These are phyloP conservation scores for Sutorius australiensis DNA, from an alignment of 768 basidiomycete genomes.

Conservation along the genomic window DNA sequence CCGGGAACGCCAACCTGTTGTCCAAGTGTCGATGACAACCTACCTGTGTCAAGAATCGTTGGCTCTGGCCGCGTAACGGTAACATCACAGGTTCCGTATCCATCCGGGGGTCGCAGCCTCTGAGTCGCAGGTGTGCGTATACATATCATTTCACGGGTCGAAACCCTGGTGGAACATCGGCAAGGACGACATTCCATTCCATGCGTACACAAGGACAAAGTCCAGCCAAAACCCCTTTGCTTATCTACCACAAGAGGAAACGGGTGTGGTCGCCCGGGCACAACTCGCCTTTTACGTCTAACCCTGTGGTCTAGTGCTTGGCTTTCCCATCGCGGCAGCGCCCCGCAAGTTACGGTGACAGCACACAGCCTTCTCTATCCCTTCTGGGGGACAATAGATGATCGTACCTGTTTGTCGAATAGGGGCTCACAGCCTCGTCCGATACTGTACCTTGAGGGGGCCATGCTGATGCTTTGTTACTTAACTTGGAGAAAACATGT, in stretches of 20 bases:
- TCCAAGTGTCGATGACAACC: not conserved
- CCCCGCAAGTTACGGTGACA: slow-evolving; percentile 27
- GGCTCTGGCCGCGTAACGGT: slow-evolving; percentile 28
- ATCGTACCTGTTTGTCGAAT: slow-evolving; percentile 31
- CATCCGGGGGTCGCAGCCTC: slow-evolving; percentile 53
- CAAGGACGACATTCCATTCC: not conserved
- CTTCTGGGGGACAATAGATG: slow-evolving; percentile 38
- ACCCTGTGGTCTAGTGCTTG: not conserved
- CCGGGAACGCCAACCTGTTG: slow-evolving; percentile 31
- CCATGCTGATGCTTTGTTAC: slow-evolving; percentile 17
- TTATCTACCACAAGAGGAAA: slow-evolving; percentile 42
- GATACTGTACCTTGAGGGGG: slow-evolving; percentile 20
- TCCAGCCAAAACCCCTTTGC: not conserved
- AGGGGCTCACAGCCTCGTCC: slow-evolving; percentile 43
- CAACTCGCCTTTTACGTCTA: slow-evolving; percentile 26
- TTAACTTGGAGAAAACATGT: slow-evolving; percentile 1
- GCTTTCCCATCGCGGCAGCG: slow-evolving; percentile 28
- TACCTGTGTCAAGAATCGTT: slow-evolving; percentile 27
- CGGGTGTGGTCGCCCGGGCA: slow-evolving; percentile 41
- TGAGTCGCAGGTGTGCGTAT: too few relatives aligned
- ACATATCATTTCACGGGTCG: slow-evolving; percentile 35
- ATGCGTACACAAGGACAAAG: not conserved
- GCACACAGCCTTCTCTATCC: slow-evolving; percentile 39
- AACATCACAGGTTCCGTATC: slow-evolving; percentile 38
- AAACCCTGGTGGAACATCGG: slow-evolving; percentile 27